These are phyloP conservation scores for Allantophomopsis cytisporea DNA, from an alignment of 2,329 filamentous ascomycete genomes.

Conservation along the genomic window DNA sequence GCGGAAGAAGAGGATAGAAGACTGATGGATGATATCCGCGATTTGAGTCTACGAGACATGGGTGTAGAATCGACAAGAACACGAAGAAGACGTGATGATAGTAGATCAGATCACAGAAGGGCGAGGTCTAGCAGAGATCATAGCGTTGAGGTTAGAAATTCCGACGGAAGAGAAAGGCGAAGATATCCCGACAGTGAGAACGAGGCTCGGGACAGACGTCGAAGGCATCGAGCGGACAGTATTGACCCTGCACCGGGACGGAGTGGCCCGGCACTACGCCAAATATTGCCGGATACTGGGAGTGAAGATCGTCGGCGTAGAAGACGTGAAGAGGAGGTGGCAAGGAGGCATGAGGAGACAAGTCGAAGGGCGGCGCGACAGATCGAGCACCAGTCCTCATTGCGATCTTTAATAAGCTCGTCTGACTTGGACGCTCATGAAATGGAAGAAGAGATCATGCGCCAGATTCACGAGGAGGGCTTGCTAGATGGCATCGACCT, in stretches of 20 bases:
- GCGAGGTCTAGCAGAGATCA: conserved; percentile 19
- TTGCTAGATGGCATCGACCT: conserved; percentile 79
- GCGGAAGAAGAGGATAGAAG: conserved; percentile 54
- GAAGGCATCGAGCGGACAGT: conserved; percentile 17
- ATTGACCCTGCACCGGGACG: conserved; percentile 10
- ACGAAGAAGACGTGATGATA: conserved; percentile 15
- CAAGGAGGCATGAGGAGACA: conserved; percentile 12
- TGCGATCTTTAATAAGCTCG: conserved; percentile 71
- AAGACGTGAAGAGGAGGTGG: conserved; percentile 12
- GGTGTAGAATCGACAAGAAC: conserved; percentile 26
- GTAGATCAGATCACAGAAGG: conserved; percentile 11
- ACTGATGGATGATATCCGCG: conserved; percentile 57
- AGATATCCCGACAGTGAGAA: conserved; percentile 1
- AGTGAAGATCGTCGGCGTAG: conserved; percentile 11
- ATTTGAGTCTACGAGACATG: conserved; percentile 59
- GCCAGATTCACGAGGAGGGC: conserved; percentile 80
- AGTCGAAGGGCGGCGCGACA: conserved; percentile 29
- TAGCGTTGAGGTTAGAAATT: conserved; percentile 12
- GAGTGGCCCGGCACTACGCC: conserved; percentile 3
- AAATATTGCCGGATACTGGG: conserved; percentile 5
- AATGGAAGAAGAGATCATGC: conserved; percentile 76
- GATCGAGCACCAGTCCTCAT: conserved; percentile 79
- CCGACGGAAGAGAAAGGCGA: conserved; percentile 12
- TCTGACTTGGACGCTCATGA: conserved; percentile 65
- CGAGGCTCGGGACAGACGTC: conserved; percentile 7